Evolutionary conservation across 164 flowering plant species (phyloP), one percentile per base, ranked within the genome.

Genomic region (Vitis amurensis): DNA sequence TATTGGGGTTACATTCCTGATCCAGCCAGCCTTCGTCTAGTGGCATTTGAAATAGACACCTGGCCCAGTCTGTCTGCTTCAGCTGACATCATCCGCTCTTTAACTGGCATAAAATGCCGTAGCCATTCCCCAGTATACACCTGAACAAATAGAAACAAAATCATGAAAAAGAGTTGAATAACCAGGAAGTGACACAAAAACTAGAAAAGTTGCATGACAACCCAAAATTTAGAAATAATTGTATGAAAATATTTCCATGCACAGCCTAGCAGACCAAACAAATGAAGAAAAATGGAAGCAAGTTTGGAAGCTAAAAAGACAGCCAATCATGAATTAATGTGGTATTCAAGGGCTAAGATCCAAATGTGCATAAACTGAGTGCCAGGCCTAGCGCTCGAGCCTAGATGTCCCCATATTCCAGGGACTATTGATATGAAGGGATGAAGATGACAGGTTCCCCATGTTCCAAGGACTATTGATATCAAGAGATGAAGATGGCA

Each of bases 91-190:
- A 73, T 75, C 23, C 93, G 74, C 60, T 86, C 91, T 50, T 67
- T 68, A 4, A 75, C 69, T 13, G 91, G 88, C 74, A 69, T 73
- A 56, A 87, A 89, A 37, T 84, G 90, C 50, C 90, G 67, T 69
- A 86, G 68, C 94, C 94, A 89, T 47, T 63, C 85, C 30, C 94
- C 94, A 16, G 83, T 83, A 52, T 87, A 89, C 23, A 89, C 93
- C 93, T 89, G 81, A 50, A 68, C 11, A 8, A 31, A 47, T 3
- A 59, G n/a, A 63, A 1, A 30, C 30, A 30, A 15, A 68, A 68
- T 14, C n/a, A n/a, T 29, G 52, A 14, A 13, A 51, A 29, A 31
- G 27, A 23, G 27, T 23, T 23, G 0, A 68, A 50, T 56, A 14
- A n/a, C 17, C 23, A 55, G 65, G 11, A 64, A 0, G 23, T 50